A percentile compares a stretch with the other conserved stretches of the same genome.
These are phyloP conservation scores for Friedmanniomyces endolithicus DNA, from an alignment of 495 filamentous ascomycete genomes.

Conservation along the genomic window DNA sequence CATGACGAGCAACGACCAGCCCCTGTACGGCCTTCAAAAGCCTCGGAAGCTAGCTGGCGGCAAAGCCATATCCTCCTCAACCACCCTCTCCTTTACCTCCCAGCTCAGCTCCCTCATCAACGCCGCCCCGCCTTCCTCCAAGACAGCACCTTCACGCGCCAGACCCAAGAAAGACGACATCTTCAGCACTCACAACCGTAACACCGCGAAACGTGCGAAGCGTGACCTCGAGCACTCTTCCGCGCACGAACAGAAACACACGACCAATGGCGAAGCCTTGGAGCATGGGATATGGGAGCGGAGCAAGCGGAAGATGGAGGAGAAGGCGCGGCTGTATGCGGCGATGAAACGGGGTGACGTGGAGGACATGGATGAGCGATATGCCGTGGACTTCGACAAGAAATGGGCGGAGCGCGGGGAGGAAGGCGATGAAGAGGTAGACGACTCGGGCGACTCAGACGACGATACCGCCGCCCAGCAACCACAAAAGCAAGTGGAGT, in stretches of 20 bases:
- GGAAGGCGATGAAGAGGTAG: slow-evolving; percentile 18
- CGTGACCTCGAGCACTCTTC: slow-evolving; percentile 29
- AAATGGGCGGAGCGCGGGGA: slow-evolving; percentile 71
- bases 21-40: slow-evolving; percentile 66
- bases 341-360: slow-evolving; percentile 66
- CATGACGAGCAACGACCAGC: slow-evolving; percentile 35
- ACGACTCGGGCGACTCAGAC: slow-evolving; percentile 30
- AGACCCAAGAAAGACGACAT: slow-evolving; percentile 59
- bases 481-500: slow-evolving; percentile 57
- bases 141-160: slow-evolving; percentile 39
- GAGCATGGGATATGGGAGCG: slow-evolving; percentile 41
- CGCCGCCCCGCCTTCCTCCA: not conserved
- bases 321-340: slow-evolving; percentile 74
- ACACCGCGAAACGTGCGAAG: slow-evolving; percentile 50
- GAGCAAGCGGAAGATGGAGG: slow-evolving; percentile 65
- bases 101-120: slow-evolving; percentile 48
- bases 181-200: slow-evolving; percentile 54
- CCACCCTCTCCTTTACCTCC: slow-evolving; percentile 66
- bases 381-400: slow-evolving; percentile 81
- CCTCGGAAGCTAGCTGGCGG: slow-evolving; percentile 39
- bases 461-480: slow-evolving; percentile 32
- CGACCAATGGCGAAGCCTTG: slow-evolving; percentile 32
- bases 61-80: slow-evolving; percentile 53
- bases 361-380: slow-evolving; percentile 42
- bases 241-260: slow-evolving; percentile 29